These are phyloP conservation scores for Phytophthora ramorum DNA, from an alignment of 352 stramenopile genomes.

Conservation along the genomic window DNA sequence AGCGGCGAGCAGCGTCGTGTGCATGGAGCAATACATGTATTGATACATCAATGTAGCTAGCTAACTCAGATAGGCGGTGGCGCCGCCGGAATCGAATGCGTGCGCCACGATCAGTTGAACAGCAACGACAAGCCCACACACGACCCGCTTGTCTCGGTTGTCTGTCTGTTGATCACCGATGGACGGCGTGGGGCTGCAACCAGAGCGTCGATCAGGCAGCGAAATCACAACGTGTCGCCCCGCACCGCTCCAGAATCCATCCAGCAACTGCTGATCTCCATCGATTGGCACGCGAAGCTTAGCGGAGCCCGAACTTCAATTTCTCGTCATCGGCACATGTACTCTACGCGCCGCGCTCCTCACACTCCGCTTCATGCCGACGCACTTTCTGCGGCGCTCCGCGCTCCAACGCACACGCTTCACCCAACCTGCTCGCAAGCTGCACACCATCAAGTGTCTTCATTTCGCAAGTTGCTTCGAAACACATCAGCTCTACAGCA, in stretches of 20 bases:
- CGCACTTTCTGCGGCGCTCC: conserved; percentile 39
- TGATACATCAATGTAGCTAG: conserved; percentile 11
- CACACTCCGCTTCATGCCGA: conserved; percentile 17
- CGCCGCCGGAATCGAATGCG: conserved; percentile 21
- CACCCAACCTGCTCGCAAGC: conserved; percentile 28
- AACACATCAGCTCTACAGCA: conserved; percentile 20
- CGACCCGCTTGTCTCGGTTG: conserved; percentile 19
- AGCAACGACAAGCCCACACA: conserved; percentile 10
- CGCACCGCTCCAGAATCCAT: conserved; percentile 27
- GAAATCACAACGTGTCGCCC: conserved; percentile 38
- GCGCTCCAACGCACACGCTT: conserved; percentile 21
- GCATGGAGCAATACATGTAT: conserved; percentile 12
- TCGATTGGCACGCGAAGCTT: conserved; percentile 41
- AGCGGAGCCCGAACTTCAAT: conserved; percentile 34
- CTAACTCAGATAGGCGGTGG: conserved; percentile 35
- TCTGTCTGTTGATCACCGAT: conserved; percentile 20
- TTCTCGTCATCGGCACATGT: conserved; percentile 33
- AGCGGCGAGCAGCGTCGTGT: conserved; percentile 16
- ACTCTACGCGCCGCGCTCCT: conserved; percentile 30
- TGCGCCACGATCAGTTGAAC: conserved; percentile 35
- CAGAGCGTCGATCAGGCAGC: conserved; percentile 9
- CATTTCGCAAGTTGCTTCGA: conserved; percentile 48
- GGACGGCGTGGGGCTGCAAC: conserved; percentile 1
- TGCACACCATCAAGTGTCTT: conserved; percentile 30
- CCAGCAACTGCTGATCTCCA: conserved; percentile 33